Evolutionary conservation across 345 rosid species (phyloP).

Genomic region (Lepidium sativum): DNA sequence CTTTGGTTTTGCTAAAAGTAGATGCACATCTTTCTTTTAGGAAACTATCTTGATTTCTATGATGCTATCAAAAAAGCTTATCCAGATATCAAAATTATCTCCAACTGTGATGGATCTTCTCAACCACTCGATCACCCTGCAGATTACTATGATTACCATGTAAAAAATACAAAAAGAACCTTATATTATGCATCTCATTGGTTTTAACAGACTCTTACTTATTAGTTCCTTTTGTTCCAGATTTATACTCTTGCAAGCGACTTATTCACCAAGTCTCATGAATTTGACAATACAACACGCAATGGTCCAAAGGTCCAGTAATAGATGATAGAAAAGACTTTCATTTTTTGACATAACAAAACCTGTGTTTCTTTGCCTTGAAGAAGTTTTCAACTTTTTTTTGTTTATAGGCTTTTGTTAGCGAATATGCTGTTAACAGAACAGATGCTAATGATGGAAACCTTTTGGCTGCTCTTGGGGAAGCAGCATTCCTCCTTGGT

Average conservation of each 20-base stretch:
- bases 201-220: neutral
- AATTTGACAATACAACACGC: conserved; percentile 54
- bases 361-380: neutral
- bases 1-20: neutral
- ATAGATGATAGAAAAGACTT: neutral
- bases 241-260: conserved; percentile 52
- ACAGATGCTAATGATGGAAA: conserved; percentile 73
- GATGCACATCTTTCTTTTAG: conserved; percentile 28
- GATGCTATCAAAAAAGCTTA: conserved; percentile 56
- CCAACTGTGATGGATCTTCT: conserved; percentile 88
- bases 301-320: conserved; percentile 65
- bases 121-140: conserved; percentile 65
- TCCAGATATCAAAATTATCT: conserved; percentile 74
- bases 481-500: conserved; percentile 86
- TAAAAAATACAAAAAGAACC: conserved; percentile 11
- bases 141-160: conserved; percentile 80
- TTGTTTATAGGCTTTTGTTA: conserved; percentile 63
- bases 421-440: conserved; percentile 78
- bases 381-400: neutral
- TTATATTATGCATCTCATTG: neutral
- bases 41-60: conserved; percentile 82
- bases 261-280: conserved; percentile 46
- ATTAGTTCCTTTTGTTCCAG: conserved; percentile 24
- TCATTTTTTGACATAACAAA: neutral
- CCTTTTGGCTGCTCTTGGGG: conserved; percentile 82